Base-by-base conservation (phyloP, 331 rosid species). In the Rhamnella rubrinervis region DNA sequence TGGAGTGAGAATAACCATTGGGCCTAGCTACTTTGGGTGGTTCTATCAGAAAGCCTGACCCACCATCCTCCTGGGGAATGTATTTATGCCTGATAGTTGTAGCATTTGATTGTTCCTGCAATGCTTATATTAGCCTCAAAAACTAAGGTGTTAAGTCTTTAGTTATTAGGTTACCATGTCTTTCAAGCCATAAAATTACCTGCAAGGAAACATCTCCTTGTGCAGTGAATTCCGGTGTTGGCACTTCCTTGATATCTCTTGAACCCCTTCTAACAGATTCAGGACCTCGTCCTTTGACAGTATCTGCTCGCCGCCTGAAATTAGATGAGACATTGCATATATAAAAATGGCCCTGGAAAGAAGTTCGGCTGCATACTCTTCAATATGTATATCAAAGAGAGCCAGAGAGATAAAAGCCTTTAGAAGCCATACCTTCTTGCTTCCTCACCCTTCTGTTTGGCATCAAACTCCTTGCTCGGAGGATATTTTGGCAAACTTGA, bases 401-500 rank as follows among this genome's bases (percentile, higher is more conserved):
- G 55, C 4, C 50, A 57, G 58, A 74, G 46, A 75, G 63, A 66
- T 46, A 53, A 35, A 53, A 25, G 61, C 7, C 21, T 17, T 7
- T 16, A 6, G 26, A 4, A 44, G 41, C 55, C 21, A 52, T 85
- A 93, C 98, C 89, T 77, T 67, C 41, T 64, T 41, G 73, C 78
- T 81, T 88, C 95, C 66, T 91, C 87, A 13, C 87, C 85, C 65
- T 85, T 85, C 59, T 62, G 88, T 84, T 71, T 93, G 67, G 85
- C 89, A 75, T 91, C 89, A 18, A 84, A 80, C 83, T 91, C 97
- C 79, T 93, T 93, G 85, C 92, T 84, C 46, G 96, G 96, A 71
- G 92, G 85, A 80, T 88, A 85, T 76, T 84, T 87, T 1, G 96
- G 98, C 66, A 93, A 77, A 78, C 85, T 79, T 61, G 89, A 87